Evolutionary conservation across 176 grass and related monocot species (phyloP), one percentile per base, ranked within the genome.

Genomic region (Tillandsia leiboldiana): DNA sequence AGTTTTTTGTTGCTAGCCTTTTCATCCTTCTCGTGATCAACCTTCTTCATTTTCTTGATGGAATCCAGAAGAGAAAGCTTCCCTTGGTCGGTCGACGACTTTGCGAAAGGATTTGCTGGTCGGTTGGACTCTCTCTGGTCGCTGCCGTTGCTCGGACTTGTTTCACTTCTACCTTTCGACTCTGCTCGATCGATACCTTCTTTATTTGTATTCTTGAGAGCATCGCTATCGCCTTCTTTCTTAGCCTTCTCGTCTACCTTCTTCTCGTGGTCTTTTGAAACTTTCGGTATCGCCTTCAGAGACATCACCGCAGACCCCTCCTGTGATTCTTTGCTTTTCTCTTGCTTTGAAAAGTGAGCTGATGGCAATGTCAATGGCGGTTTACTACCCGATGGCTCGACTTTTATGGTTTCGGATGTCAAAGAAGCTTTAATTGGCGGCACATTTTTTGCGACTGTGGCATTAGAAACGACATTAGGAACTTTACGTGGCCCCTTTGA

Each of bases 101-200:
- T 91, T 20, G 81, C 84, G 24, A 87, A 91, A 9, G 88, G 88
- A 63, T 91, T 91, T 58, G 77, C 72, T 22, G 88, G 84, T 10
- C 75, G 42, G 50, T 84, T 74, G 49, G 68, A 63, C 61, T 76
- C 69, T 73, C 13, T 57, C 64, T 1, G 27, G 26, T 48, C 64
- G 68, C 53, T 15, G 5, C 17, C 1, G 3, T 74, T 65, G 28
- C 27, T 22, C 50, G 15, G 64, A 70, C 14, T 47, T 52, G 49
- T 75, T 10, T 12, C 65, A 17, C 51, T 53, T n/a, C 15, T 59
- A 11, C 15, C 48, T 69, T 62, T 72, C 7, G 50, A 11, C 15
- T 13, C 20, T 58, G 26, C 42, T 27, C 78, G 79, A 63, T 67
- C 77, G 28, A 27, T 11, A 1, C 53, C 57, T 62, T 26, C 57